phyloP scores from a whole-genome alignment of 768 basidiomycete species.

The Leccinum olivaceopallidum region DNA sequence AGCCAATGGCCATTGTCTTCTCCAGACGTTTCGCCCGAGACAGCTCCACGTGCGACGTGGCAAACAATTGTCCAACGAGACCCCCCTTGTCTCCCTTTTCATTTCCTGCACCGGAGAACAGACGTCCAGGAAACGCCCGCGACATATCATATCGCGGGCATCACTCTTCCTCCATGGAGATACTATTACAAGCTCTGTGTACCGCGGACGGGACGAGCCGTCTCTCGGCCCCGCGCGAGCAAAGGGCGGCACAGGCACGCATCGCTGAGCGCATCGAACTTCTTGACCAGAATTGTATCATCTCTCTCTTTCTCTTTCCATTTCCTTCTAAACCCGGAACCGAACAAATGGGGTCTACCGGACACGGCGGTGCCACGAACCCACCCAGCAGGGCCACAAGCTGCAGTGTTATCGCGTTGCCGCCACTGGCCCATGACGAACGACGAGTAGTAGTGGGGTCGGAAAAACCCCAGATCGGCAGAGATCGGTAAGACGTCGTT shows the following conservation, averaged over 20 bases:
- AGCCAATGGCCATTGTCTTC: conserved; percentile 5
- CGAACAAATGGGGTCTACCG: not conserved
- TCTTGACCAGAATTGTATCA: not conserved
- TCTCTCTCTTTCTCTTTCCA: not conserved
- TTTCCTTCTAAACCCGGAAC: not conserved
- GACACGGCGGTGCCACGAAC: not conserved
- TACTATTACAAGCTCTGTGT: not conserved
- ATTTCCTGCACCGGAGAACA: not conserved
- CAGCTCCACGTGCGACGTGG: conserved; percentile 11
- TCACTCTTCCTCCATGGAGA: conserved; percentile 11
- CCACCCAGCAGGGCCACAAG: not conserved
- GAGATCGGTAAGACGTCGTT: not conserved
- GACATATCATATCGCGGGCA: conserved; percentile 3
- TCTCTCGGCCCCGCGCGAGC: conserved; percentile 8
- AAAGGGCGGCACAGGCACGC: not conserved
- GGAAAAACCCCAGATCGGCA: not conserved
- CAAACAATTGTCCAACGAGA: not conserved
- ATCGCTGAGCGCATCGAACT: not conserved
- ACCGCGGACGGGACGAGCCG: not conserved
- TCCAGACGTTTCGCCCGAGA: conserved; percentile 14
- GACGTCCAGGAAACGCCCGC: not conserved
- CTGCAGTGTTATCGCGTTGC: not conserved
- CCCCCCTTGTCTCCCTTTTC: not conserved
- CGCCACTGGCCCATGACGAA: not conserved
- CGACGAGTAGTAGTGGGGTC: not conserved